Conservation (phyloP, 2,329 filamentous ascomycete species). For the Hypoxylon sp. region DNA sequence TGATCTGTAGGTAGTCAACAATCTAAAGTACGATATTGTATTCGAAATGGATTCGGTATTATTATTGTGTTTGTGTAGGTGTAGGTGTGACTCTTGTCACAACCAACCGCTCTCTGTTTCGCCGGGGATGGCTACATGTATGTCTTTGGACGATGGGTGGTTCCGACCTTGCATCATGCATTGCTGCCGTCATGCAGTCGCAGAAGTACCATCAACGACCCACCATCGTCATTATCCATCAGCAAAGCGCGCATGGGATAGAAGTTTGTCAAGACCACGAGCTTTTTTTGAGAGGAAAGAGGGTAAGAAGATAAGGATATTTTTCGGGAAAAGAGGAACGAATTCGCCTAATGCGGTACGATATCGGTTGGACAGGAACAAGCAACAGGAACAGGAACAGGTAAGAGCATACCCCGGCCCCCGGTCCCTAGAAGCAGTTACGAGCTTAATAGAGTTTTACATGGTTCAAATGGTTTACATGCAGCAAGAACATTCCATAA, state of each 20-base stretch:
- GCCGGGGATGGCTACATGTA: constrained; percentile 11
- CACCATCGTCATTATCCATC: constrained; percentile 11
- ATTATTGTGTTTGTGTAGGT: constrained; percentile 23
- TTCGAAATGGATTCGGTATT: background rate
- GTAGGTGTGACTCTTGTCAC: constrained; percentile 15
- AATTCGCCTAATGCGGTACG: constrained; percentile 36
- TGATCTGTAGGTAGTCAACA: constrained; percentile 7
- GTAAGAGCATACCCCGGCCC: constrained; percentile 20
- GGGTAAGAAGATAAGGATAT: constrained; percentile 4
- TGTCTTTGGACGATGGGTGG: constrained; percentile 35
- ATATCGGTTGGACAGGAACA: constrained; percentile 32
- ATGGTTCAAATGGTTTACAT: background rate
- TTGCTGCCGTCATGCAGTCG: constrained; percentile 42
- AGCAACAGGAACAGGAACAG: constrained; percentile 40
- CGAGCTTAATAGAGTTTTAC: constrained; percentile 1
- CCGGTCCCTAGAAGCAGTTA: constrained; percentile 1
- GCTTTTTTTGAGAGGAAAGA: background rate
- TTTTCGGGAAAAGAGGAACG: constrained; percentile 19
- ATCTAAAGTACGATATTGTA: constrained; percentile 5
- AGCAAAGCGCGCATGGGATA: constrained; percentile 5
- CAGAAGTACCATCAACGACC: constrained; percentile 16
- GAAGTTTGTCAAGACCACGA: constrained; percentile 9
- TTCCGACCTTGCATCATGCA: constrained; percentile 46
- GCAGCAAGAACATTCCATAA: background rate
- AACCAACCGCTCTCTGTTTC: constrained; percentile 19